A percentile compares a stretch with the other conserved stretches of the same genome.
Conservation (phyloP, 768 basidiomycete species). For the Podaxis rugospora region DNA sequence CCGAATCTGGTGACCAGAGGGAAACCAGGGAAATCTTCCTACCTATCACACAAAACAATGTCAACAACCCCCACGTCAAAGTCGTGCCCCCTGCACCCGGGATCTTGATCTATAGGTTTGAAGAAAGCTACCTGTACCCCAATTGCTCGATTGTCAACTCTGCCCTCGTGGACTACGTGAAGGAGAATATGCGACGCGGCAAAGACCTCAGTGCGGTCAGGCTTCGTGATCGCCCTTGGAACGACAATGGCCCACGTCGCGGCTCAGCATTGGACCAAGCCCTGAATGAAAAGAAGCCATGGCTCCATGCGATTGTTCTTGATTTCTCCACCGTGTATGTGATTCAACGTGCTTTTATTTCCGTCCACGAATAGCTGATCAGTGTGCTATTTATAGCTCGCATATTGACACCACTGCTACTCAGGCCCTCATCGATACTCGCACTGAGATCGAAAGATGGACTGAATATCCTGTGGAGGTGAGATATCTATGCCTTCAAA, state of each 20-base stretch:
- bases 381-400: conserved; percentile 37
- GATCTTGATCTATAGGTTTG: conserved; percentile 85
- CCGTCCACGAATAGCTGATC: not conserved
- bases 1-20: conserved; percentile 29
- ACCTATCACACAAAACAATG: conserved; percentile 57
- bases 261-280: conserved; percentile 41
- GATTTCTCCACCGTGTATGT: conserved; percentile 84
- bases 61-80: conserved; percentile 66
- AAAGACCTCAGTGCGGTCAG: conserved; percentile 63
- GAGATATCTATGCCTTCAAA: conserved; percentile 11
- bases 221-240: conserved; percentile 84
- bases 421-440: conserved; percentile 87
- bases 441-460: conserved; percentile 86
- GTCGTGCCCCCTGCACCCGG: conserved; percentile 81
- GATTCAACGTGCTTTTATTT: not conserved
- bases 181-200: conserved; percentile 69
- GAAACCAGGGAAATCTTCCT: conserved; percentile 76
- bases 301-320: conserved; percentile 81
- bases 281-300: conserved; percentile 53
- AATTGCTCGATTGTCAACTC: conserved; percentile 70
- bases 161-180: conserved; percentile 77
- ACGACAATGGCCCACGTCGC: conserved; percentile 77
- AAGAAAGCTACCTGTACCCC: conserved; percentile 87
- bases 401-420: conserved; percentile 91
- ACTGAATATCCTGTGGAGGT: conserved; percentile 72